phyloP scores from a whole-genome alignment of 345 rosid genomes.

The Jatropha curcas region DNA sequence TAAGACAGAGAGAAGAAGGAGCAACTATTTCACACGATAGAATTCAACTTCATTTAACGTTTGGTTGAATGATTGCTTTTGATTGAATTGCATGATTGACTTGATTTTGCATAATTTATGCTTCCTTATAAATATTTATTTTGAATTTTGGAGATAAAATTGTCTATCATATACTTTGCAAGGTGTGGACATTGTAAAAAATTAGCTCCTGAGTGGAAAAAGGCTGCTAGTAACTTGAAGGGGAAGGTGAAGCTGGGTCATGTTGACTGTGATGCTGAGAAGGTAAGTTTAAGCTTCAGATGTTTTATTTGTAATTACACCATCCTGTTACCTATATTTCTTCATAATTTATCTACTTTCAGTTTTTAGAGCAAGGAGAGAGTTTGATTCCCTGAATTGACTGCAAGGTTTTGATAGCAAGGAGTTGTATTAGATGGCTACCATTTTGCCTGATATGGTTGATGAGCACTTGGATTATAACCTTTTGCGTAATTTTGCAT shows the following conservation, averaged over 20 bases:
- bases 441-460: not conserved
- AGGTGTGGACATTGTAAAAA: slow-evolving; percentile 99
- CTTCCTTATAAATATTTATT: not conserved
- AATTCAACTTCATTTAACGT: not conserved
- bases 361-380: not conserved
- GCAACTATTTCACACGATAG: not conserved
- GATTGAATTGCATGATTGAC: not conserved
- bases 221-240: slow-evolving; percentile 80
- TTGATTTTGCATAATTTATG: not conserved
- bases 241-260: slow-evolving; percentile 97
- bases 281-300: slow-evolving; percentile 45
- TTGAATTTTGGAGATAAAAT: slow-evolving; percentile 1
- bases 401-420: not conserved
- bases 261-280: slow-evolving; percentile 83
- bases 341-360: not conserved
- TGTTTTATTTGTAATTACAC: not conserved
- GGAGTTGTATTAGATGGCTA: not conserved
- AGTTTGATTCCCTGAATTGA: not conserved
- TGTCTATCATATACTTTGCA: slow-evolving; percentile 16
- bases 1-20: not conserved
- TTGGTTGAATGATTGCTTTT: not conserved
- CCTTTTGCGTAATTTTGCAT: not conserved
- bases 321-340: not conserved
- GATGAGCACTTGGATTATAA: not conserved
- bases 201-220: slow-evolving; percentile 98